Evolutionary conservation across 2,329 filamentous ascomycete species (phyloP), one percentile per base, ranked within the genome.

Genomic region (Claviceps monticola): DNA sequence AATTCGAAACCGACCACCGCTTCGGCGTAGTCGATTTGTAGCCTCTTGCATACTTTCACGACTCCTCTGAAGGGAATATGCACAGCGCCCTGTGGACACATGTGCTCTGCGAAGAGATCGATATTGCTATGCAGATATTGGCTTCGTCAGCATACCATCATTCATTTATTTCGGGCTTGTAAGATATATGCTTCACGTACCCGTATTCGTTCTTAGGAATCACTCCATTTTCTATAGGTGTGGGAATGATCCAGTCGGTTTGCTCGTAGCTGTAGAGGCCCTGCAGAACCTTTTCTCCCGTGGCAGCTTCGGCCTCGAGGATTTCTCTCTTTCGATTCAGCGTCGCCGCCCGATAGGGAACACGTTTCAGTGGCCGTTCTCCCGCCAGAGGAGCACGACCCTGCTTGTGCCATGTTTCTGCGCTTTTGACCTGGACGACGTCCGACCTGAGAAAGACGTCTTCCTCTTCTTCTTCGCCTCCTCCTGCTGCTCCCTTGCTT

Each of bases 321-420:
- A 97, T 85, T 65, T 96, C 93, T 48, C 90, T 81, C 60, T 89
- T 86, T 21, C 93, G 79, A 50, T 89, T 88, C 2, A 86, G 78
- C 0, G 93, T 98, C 3, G 95, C 91, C 16, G 89, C 93, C 43
- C 93, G 85, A 63, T 93, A 89, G 0, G 91, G 88, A 0, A 95
- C 93, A 43, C 79, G 76, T 65, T 98, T 98, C 54, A 96, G 69
- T 0, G 93, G 87, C 48, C 80, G 70, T 57, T 85, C 82, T 3
- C 86, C 88, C 0, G 74, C 62, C 26, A 79, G 76, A 3, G 93
- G 82, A 26, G 82, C 84, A 11, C 91, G 80, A 0, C 93, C 93
- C 71, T 96, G 91, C 64, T 96, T 96, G 64, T 97, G 93, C 93
- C 93, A 98, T 1, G 88, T 95, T 64, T 98, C 93, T 1, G 86